Evolutionary conservation across 306 rosid genomes (phyloP).

Genomic region (Ammopiptanthus mongolicus): DNA sequence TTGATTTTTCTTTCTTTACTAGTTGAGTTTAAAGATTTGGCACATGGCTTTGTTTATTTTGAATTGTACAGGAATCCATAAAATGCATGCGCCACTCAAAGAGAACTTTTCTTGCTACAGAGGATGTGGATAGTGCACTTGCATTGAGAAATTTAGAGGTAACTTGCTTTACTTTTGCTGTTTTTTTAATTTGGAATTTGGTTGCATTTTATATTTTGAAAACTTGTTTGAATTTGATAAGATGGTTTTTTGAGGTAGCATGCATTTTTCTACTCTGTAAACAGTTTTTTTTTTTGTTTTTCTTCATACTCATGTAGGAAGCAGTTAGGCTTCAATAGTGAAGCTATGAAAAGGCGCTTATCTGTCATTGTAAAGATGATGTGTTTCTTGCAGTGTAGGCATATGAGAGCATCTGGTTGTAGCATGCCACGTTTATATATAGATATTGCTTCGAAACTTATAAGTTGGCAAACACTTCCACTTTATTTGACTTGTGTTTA

Average conservation of each 20-base stretch:
- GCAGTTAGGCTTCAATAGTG: neutral
- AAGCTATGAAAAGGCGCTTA: neutral
- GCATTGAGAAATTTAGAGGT: conserved; percentile 85
- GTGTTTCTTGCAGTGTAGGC: neutral
- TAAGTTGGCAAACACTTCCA: neutral
- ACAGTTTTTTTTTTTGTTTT: neutral
- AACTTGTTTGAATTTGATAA: neutral
- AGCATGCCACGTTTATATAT: neutral
- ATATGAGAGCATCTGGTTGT: conserved; percentile 5
- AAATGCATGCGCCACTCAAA: conserved; percentile 91
- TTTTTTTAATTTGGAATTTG: neutral
- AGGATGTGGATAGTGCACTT: conserved; percentile 86
- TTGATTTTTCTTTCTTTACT: neutral
- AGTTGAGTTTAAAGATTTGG: neutral
- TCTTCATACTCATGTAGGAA: neutral
- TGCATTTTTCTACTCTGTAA: neutral
- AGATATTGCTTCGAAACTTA: neutral
- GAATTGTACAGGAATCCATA: conserved; percentile 72
- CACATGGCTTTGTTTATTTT: neutral
- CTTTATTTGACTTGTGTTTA: neutral
- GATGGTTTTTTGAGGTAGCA: neutral
- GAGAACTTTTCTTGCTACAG: conserved; percentile 60
- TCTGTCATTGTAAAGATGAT: neutral
- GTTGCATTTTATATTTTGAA: neutral
- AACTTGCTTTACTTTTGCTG: conserved; percentile 7